phyloP scores from a whole-genome alignment of 441 rosid genomes.

The Viola pubescens region DNA sequence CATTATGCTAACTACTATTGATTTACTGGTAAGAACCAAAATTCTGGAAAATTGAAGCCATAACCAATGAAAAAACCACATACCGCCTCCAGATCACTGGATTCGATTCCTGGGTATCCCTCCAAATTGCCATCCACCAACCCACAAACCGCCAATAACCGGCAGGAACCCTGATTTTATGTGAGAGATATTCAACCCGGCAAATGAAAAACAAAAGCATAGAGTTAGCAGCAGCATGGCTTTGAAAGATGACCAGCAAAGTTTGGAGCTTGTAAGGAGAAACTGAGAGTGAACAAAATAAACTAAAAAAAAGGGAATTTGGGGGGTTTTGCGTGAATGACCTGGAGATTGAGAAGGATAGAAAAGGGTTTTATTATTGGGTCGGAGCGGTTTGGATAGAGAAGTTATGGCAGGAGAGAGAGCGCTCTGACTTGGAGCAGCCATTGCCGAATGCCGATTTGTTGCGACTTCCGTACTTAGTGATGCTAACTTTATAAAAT shows the following conservation, averaged over 20 bases:
- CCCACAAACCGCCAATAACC: constrained; percentile 28
- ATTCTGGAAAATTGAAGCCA: constrained; percentile 2
- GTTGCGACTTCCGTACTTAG: too few species aligned
- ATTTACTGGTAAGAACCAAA: too few species aligned
- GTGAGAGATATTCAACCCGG: constrained; percentile 29
- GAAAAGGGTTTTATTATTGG: constrained; percentile 10
- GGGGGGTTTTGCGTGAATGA: constrained; percentile 3
- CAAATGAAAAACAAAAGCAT: neutral
- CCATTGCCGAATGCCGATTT: too few species aligned
- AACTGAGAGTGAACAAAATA: neutral
- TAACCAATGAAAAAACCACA: neutral
- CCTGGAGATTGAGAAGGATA: constrained; percentile 21
- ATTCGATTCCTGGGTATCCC: constrained; percentile 32
- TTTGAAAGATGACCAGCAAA: constrained; percentile 4
- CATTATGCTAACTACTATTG: neutral
- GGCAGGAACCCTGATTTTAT: constrained; percentile 15
- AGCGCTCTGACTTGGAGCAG: constrained; percentile 13
- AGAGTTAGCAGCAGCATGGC: neutral
- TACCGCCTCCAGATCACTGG: constrained; percentile 29
- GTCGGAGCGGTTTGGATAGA: constrained; percentile 12
- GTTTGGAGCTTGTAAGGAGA: neutral
- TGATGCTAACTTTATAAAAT: too few species aligned
- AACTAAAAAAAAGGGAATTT: neutral
- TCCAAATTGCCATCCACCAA: constrained; percentile 28
- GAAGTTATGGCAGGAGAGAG: constrained; percentile 15